These are phyloP conservation scores for Ustilago trichophora DNA, from an alignment of 1,284 basidiomycete genomes.

Conservation along the genomic window DNA sequence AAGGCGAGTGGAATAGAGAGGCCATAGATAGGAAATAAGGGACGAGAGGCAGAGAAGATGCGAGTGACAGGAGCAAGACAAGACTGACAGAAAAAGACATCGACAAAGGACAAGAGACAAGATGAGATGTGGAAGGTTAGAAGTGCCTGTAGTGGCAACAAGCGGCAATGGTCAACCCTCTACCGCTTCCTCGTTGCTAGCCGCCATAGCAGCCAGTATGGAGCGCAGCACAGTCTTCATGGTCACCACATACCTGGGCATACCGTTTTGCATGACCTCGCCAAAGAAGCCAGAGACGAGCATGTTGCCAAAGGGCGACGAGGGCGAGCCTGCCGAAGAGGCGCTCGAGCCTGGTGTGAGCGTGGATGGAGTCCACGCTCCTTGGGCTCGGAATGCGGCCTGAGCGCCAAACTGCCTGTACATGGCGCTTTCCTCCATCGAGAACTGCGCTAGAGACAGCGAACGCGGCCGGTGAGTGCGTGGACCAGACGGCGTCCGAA, in stretches of 20 bases:
- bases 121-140: background rate
- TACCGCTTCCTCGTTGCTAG: slow-evolving; percentile 12
- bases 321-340: slow-evolving; percentile 34
- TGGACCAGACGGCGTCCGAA: slow-evolving; percentile 21
- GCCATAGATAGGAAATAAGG: too few species aligned
- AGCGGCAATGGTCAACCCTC: slow-evolving; percentile 23
- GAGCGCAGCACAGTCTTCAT: slow-evolving; percentile 33
- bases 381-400: slow-evolving; percentile 14
- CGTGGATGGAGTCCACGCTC: slow-evolving; percentile 25
- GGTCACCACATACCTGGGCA: slow-evolving; percentile 32
- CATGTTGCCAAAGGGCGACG: slow-evolving; percentile 35
- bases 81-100: background rate
- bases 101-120: background rate
- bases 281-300: slow-evolving; percentile 44
- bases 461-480: slow-evolving; percentile 34
- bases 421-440: slow-evolving; percentile 14
- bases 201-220: slow-evolving; percentile 19
- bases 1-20: too few species aligned
- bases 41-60: too few species aligned
- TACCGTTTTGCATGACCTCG: slow-evolving; percentile 38
- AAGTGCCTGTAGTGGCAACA: too few species aligned
- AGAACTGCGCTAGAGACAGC: slow-evolving; percentile 31
- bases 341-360: slow-evolving; percentile 24
- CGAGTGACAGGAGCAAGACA: too few species aligned
- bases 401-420: slow-evolving; percentile 16